Percentiles rank a stretch among this genome's conserved stretches.
These are phyloP conservation scores for Starmerella gropengiesseri DNA, from an alignment of 805 yeast species.

Conservation along the genomic window DNA sequence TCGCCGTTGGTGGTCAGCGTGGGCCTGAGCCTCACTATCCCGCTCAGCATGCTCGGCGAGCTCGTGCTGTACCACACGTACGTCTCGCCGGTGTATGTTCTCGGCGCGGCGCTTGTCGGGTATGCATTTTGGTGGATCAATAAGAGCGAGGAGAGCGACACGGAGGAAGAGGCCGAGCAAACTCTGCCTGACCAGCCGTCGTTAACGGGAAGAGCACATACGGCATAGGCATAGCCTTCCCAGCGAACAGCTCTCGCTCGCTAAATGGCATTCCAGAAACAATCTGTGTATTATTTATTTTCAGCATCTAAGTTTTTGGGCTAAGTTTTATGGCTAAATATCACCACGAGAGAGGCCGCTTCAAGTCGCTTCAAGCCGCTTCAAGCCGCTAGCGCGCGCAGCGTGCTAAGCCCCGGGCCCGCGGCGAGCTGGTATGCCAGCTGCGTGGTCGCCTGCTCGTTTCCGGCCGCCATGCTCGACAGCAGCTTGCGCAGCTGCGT, in stretches of 20 bases:
- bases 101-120: slow-evolving; percentile 75
- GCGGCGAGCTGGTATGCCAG: slow-evolving; percentile 18
- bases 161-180: not conserved
- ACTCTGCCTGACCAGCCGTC: not conserved
- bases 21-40: slow-evolving; percentile 86
- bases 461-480: not conserved
- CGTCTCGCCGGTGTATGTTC: slow-evolving; percentile 50
- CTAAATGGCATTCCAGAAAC: no score
- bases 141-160: slow-evolving; percentile 59
- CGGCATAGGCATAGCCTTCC: no score
- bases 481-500: slow-evolving; percentile 34
- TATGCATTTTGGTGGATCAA: slow-evolving; percentile 77
- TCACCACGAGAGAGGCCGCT: no score
- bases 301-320: not conserved
- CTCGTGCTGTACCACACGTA: slow-evolving; percentile 55
- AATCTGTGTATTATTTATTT: not conserved
- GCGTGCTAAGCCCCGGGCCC: slow-evolving; percentile 20
- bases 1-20: slow-evolving; percentile 93
- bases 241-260: no score
- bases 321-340: not conserved
- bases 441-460: slow-evolving; percentile 26
- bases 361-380: no score
- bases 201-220: not conserved
- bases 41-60: slow-evolving; percentile 89
- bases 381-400: slow-evolving; percentile 21